phyloP scores from a whole-genome alignment of 805 yeast species.

The Pichia thaimueangensis region DNA sequence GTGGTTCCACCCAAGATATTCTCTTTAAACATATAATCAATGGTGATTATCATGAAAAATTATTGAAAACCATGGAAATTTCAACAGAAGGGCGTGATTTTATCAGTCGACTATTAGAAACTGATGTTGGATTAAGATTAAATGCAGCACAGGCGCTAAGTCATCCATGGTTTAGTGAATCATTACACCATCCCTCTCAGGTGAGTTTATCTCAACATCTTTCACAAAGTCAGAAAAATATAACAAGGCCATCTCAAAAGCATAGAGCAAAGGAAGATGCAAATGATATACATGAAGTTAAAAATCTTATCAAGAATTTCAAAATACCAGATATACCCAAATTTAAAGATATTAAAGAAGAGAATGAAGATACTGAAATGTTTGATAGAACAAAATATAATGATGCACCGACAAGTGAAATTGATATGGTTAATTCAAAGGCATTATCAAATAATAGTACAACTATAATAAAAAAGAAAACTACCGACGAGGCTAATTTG shows the following conservation, averaged over 20 bases:
- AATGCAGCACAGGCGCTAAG: slow-evolving; percentile 69
- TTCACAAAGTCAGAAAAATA: slow-evolving; percentile 7
- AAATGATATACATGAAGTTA: not conserved
- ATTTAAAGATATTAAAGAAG: not conserved
- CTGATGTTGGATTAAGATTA: slow-evolving; percentile 66
- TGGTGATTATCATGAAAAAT: slow-evolving; percentile 77
- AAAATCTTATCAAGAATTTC: slow-evolving; percentile 1
- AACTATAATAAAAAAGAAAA: too few species aligned
- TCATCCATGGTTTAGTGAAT: slow-evolving; percentile 71
- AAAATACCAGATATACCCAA: slow-evolving; percentile 13
- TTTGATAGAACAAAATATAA: not conserved
- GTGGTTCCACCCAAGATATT: slow-evolving; percentile 85
- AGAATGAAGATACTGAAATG: too few species aligned
- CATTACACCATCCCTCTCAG: slow-evolving; percentile 27
- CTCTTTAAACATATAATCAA: slow-evolving; percentile 66
- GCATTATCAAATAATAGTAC: too few species aligned
- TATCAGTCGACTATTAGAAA: slow-evolving; percentile 61
- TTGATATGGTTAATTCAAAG: not conserved
- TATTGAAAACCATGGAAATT: slow-evolving; percentile 54
- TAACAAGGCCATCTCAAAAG: not conserved
- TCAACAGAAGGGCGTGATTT: slow-evolving; percentile 69
- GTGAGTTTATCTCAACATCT: slow-evolving; percentile 56
- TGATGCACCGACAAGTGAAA: not conserved
- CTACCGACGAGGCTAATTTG: too few species aligned
- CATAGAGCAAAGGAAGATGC: not conserved